A percentile compares a stretch with the other conserved stretches of the same genome.
phyloP scores from a whole-genome alignment of 495 filamentous ascomycete species.

The Neurospora sublineolata region DNA sequence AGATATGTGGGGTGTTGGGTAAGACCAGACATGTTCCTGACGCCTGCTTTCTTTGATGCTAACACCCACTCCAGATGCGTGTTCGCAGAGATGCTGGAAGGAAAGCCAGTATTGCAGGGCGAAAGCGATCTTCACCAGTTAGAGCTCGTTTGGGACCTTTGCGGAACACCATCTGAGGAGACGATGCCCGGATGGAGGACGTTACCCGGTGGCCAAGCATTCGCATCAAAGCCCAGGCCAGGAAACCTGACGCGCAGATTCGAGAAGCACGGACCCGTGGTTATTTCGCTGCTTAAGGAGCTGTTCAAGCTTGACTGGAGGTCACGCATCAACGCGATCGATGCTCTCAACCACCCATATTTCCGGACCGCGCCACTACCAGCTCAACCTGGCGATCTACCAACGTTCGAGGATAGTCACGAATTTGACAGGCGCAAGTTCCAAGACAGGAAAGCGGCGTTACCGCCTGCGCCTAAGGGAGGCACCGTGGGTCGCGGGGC shows the following conservation, averaged over 20 bases:
- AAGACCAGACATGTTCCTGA: conserved; percentile 16
- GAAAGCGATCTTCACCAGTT: conserved; percentile 82
- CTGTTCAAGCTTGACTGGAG: conserved; percentile 83
- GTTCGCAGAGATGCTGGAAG: conserved; percentile 95
- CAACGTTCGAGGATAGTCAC: conserved; percentile 85
- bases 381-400: conserved; percentile 68
- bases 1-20: conserved; percentile 97
- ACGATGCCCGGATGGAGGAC: conserved; percentile 86
- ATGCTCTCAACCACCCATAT: conserved; percentile 87
- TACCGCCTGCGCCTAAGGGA: conserved; percentile 83
- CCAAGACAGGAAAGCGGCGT: conserved; percentile 61
- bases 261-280: conserved; percentile 47
- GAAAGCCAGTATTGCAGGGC: conserved; percentile 85
- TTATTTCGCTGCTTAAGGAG: conserved; percentile 69
- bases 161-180: conserved; percentile 79
- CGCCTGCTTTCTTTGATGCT: conserved; percentile 6
- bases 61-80: conserved; percentile 55
- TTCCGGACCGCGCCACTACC: conserved; percentile 73
- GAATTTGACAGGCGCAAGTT: conserved; percentile 87
- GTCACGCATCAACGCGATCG: conserved; percentile 81
- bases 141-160: conserved; percentile 83
- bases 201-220: conserved; percentile 68
- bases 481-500: conserved; percentile 72
- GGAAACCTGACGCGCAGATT: conserved; percentile 63
- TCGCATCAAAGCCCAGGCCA: conserved; percentile 44